Percentiles rank a stretch among this genome's conserved stretches.
These are phyloP conservation scores for Suillus hirtellus DNA, from an alignment of 768 basidiomycete species.

Conservation along the genomic window DNA sequence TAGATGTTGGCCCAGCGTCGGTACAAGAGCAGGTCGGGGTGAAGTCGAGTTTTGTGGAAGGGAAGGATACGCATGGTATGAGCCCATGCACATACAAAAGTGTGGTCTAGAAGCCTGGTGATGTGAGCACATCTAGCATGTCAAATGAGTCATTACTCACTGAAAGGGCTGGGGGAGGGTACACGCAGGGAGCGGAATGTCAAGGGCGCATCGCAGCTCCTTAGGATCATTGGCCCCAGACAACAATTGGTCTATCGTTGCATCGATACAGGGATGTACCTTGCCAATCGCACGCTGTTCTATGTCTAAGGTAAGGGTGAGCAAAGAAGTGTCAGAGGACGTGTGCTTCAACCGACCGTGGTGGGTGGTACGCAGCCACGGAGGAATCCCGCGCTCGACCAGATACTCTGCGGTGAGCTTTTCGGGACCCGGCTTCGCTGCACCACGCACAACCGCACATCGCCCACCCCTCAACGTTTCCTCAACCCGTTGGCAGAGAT, in stretches of 20 bases:
- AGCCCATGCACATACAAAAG: background rate
- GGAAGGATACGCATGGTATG: background rate
- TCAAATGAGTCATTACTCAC: background rate
- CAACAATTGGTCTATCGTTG: background rate
- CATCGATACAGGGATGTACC: background rate
- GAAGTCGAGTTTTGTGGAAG: background rate
- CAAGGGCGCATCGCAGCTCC: background rate
- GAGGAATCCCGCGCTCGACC: background rate
- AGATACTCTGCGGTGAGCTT: background rate
- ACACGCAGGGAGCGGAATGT: background rate
- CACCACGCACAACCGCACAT: background rate
- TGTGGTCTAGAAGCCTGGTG: background rate
- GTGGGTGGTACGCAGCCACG: background rate
- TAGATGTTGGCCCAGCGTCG: background rate
- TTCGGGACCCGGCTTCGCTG: background rate
- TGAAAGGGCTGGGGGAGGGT: background rate
- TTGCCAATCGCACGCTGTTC: background rate
- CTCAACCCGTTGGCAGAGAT: background rate
- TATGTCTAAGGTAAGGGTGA: background rate
- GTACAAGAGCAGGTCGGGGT: background rate
- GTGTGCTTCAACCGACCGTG: background rate
- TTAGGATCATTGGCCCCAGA: background rate
- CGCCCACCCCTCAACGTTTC: background rate
- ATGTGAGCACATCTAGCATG: background rate
- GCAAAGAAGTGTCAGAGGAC: background rate